Base-by-base conservation (phyloP, 345 rosid genomes). In the Gossypium stocksii region DNA sequence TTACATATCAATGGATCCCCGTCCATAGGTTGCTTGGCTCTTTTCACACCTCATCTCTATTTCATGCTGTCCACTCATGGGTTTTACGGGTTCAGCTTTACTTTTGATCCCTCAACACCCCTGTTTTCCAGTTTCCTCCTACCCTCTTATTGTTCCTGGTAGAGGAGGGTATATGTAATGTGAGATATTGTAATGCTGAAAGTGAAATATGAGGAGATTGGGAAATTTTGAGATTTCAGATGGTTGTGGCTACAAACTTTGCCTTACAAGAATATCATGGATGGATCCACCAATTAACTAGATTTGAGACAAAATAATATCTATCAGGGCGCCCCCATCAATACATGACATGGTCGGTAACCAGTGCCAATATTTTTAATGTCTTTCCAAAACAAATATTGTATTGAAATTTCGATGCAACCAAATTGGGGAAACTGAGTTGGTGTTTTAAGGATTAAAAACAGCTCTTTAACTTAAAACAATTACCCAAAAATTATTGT, bases 161-260 rank as follows among this genome's bases (percentile, higher is more conserved):
- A 34, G 41, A 34, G 41, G 41, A 34, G 41, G 41, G 7, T 6
- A 14, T 15, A 51, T 4, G 38, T 61, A 4, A 3, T 29, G 34
- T 29, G 34, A 27, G 29, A 29, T 29, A 29, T 29, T 29, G 38
- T 29, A 29, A 34, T 8, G 14, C 43, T 19, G 73, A 72, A 45
- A 38, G 44, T 46, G 73, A 72, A 65, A 20, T 29, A n/a, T 65
- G 38, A 29, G 45, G 38, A 57, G 5, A 65, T 54, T 1, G 23
- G 15, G 23, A 29, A 64, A 27, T 45, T 45, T 66, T 64, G 20
- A 29, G 23, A 45, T 5, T 23, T 27, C 48, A 9, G 25, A 25
- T 56, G 38, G 44, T 17, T 66, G 59, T 77, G 76, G 76, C 72
- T 57, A 64, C 25, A 57, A 29, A 65, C 41, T 72, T 29, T 46